phyloP scores from a whole-genome alignment of 352 stramenopile species.

The Globisporangium carolinianum region DNA sequence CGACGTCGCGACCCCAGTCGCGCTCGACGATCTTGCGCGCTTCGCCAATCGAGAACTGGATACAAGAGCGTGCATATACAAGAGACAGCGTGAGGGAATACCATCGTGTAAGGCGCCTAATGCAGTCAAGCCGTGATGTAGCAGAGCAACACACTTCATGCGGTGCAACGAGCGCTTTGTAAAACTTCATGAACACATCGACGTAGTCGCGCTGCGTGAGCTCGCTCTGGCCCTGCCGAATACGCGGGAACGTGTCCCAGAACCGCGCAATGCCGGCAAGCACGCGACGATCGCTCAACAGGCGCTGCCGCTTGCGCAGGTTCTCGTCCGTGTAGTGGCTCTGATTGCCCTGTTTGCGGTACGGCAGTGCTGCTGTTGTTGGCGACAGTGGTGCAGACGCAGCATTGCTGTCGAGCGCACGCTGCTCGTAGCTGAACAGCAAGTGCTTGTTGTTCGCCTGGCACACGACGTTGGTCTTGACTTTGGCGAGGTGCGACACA shows the following conservation, averaged over 20 bases:
- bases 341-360: constrained; percentile 70
- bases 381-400: constrained; percentile 11
- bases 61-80: background rate
- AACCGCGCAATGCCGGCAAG: constrained; percentile 47
- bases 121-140: no score
- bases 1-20: constrained; percentile 60
- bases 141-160: constrained; percentile 22
- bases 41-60: constrained; percentile 59
- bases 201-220: constrained; percentile 58
- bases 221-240: constrained; percentile 34
- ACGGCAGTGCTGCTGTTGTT: constrained; percentile 21
- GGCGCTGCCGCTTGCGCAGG: constrained; percentile 38
- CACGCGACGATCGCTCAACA: constrained; percentile 43
- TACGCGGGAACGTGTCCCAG: constrained; percentile 63
- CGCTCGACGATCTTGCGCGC: constrained; percentile 68
- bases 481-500: constrained; percentile 53
- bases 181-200: constrained; percentile 80
- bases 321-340: constrained; percentile 69
- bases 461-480: constrained; percentile 61
- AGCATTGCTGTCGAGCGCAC: background rate
- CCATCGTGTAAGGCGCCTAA: background rate
- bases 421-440: constrained; percentile 42
- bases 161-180: constrained; percentile 66
- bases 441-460: constrained; percentile 38
- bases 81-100: background rate